Percentiles rank a stretch among this genome's conserved stretches.
Evolutionary conservation across 768 basidiomycete genomes (phyloP).

Genomic region (Collybia sp.): DNA sequence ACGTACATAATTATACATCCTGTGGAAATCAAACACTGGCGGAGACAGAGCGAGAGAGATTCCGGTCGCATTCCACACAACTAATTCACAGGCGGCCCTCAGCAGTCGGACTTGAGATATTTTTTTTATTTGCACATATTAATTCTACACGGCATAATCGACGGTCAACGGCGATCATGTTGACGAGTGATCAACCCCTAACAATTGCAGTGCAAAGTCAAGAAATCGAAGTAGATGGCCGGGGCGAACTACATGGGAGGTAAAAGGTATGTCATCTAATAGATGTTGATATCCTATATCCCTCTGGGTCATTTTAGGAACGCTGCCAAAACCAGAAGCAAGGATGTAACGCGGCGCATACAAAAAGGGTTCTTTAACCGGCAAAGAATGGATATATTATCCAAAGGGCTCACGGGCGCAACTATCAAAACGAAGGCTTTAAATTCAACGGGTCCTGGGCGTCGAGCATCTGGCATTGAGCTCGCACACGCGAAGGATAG

Average conservation of each 20-base stretch:
- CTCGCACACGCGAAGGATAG: constrained; percentile 16
- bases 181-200: no score
- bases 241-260: constrained; percentile 81
- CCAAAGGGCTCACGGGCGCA: constrained; percentile 29
- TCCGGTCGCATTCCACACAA: no score
- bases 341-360: constrained; percentile 46
- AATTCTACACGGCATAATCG: not conserved
- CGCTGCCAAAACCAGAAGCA: constrained; percentile 50
- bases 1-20: no score
- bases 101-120: not conserved
- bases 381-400: constrained; percentile 50
- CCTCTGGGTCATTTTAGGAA: constrained; percentile 34
- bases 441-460: not conserved
- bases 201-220: not conserved
- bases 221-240: constrained; percentile 38
- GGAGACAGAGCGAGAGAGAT: no score
- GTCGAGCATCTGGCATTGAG: constrained; percentile 4
- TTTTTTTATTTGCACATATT: not conserved
- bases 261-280: constrained; percentile 40
- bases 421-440: not conserved
- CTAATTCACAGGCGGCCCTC: no score
- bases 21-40: no score
- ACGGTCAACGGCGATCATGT: no score
- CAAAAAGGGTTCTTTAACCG: constrained; percentile 61
- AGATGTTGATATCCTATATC: no score